Percentiles rank a stretch among this genome's conserved stretches.
Evolutionary conservation across 2,329 filamentous ascomycete genomes (phyloP).

Genomic region (Fusarium circinatum): DNA sequence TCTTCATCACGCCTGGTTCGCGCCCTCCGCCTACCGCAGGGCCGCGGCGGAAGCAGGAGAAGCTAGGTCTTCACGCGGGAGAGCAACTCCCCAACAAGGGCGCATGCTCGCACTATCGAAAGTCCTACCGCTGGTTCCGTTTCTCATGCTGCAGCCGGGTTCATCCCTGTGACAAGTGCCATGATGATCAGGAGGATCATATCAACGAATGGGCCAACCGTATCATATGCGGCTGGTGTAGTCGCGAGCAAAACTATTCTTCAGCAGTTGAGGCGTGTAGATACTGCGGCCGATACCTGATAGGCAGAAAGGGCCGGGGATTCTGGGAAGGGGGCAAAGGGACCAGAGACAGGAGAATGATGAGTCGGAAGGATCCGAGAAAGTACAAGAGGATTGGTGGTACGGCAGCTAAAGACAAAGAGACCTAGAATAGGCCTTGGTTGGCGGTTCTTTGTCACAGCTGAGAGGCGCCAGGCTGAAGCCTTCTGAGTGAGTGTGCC

Average conservation of each 20-base stretch:
- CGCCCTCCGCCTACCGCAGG: conserved; percentile 53
- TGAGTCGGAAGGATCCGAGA: conserved; percentile 81
- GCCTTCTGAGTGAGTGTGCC: not conserved
- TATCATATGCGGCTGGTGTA: conserved; percentile 86
- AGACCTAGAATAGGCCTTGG: conserved; percentile 14
- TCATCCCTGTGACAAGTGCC: conserved; percentile 76
- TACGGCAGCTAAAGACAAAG: conserved; percentile 32
- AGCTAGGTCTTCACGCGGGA: conserved; percentile 66
- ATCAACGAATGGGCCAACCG: conserved; percentile 82
- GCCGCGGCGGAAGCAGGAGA: conserved; percentile 60
- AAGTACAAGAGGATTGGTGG: conserved; percentile 73
- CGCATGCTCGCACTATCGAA: conserved; percentile 67
- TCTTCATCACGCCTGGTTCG: conserved; percentile 71
- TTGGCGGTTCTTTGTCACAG: conserved; percentile 6
- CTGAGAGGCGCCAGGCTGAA: conserved; percentile 23
- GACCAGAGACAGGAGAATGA: conserved; percentile 75
- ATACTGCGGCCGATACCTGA: conserved; percentile 76
- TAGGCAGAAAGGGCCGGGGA: conserved; percentile 72
- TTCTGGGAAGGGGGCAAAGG: conserved; percentile 92
- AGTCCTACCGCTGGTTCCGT: conserved; percentile 71
- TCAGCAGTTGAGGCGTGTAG: conserved; percentile 75
- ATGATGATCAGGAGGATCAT: conserved; percentile 77
- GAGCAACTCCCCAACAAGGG: conserved; percentile 65
- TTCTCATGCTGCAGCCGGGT: conserved; percentile 71
- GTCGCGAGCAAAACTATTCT: conserved; percentile 80